Conservation (phyloP, 345 rosid genomes). For the Salix caprea region DNA sequence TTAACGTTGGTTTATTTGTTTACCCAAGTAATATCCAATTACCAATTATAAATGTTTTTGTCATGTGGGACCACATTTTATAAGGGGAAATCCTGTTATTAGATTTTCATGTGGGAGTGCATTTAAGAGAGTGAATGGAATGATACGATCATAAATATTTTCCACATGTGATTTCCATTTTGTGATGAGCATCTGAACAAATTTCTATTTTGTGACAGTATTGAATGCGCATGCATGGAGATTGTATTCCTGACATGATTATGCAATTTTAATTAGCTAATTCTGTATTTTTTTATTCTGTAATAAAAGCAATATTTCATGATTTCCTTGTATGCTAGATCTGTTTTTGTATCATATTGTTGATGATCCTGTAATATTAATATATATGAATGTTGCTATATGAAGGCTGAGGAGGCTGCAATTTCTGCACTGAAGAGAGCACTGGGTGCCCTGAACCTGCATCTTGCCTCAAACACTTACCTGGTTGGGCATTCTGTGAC, state of each 20-base stretch:
- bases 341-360: neutral
- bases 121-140: neutral
- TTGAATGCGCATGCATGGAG: neutral
- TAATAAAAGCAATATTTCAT: neutral
- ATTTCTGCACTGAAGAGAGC: slow-evolving; percentile 73
- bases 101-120: neutral
- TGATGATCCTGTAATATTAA: neutral
- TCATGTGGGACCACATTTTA: neutral
- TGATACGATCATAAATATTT: neutral
- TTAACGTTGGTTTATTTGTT: neutral
- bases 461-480: slow-evolving; percentile 74
- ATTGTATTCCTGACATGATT: neutral
- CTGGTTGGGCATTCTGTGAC: slow-evolving; percentile 88
- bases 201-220: neutral
- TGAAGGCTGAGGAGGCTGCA: slow-evolving; percentile 80
- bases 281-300: neutral
- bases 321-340: neutral
- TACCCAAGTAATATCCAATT: neutral
- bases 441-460: slow-evolving; percentile 62
- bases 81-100: neutral
- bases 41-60: neutral
- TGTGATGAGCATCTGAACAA: neutral
- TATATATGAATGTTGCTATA: neutral
- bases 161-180: neutral
- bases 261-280: neutral